Conservation (phyloP, 306 rosid genomes). For the Cyclanthera cordifolia region DNA sequence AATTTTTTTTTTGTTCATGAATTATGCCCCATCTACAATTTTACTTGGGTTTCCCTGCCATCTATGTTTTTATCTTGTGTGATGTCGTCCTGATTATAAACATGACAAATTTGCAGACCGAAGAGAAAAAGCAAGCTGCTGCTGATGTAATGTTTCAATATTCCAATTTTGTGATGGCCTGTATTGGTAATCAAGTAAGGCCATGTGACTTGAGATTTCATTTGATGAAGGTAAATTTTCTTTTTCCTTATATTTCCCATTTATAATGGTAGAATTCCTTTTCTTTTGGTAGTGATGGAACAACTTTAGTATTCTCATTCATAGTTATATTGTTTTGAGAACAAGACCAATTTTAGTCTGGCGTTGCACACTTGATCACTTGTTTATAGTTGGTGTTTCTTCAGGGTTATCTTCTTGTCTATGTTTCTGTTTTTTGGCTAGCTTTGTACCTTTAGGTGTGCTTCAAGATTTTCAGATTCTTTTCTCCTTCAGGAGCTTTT, state of each 20-base stretch:
- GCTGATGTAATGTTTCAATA: slow-evolving; percentile 74
- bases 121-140: slow-evolving; percentile 72
- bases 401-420: no score
- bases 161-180: slow-evolving; percentile 73
- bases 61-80: neutral
- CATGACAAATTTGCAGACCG: slow-evolving; percentile 33
- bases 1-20: neutral
- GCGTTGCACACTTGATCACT: neutral
- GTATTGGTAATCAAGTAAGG: slow-evolving; percentile 59
- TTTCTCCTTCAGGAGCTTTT: no score
- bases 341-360: neutral
- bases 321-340: neutral
- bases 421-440: no score
- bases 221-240: slow-evolving; percentile 71
- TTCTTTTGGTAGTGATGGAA: slow-evolving; percentile 1
- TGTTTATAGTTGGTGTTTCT: no score
- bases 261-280: slow-evolving; percentile 6
- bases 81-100: slow-evolving; percentile 10
- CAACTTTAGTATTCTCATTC: neutral
- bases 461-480: no score
- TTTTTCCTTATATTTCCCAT: neutral
- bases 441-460: no score
- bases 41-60: neutral
- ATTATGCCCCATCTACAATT: neutral
- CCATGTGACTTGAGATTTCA: slow-evolving; percentile 80